These are phyloP conservation scores for Albizia julibrissin DNA, from an alignment of 306 rosid species.

Conservation along the genomic window DNA sequence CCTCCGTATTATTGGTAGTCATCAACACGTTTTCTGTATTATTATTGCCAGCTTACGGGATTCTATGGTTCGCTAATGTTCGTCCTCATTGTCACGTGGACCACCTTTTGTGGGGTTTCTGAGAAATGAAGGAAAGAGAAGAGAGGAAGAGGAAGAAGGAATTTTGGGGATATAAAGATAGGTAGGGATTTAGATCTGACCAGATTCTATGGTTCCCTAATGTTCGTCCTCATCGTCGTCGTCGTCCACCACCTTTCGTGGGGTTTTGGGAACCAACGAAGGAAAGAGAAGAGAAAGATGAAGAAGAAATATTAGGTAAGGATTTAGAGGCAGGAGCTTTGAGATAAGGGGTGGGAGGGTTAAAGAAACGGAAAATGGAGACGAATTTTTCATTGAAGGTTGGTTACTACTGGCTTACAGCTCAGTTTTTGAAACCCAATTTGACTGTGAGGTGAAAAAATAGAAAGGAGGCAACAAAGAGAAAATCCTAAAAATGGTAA, in stretches of 20 bases:
- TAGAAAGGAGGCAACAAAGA: not conserved
- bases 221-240: not conserved
- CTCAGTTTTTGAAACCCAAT: not conserved
- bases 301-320: not conserved
- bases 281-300: not conserved
- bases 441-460: not conserved
- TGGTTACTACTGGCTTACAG: slow-evolving; percentile 4
- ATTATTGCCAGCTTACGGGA: not conserved
- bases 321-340: not conserved
- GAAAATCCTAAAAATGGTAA: not conserved
- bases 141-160: not conserved
- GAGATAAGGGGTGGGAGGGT: not conserved
- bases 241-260: not conserved
- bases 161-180: too few species aligned
- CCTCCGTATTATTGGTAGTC: not conserved
- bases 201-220: not conserved
- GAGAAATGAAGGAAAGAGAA: not conserved
- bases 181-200: too few species aligned
- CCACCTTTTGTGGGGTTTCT: not conserved
- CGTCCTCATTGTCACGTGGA: not conserved
- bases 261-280: not conserved
- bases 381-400: not conserved
- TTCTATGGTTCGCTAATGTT: not conserved
- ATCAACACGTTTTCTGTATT: slow-evolving; percentile 11
- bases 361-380: not conserved